A percentile compares a stretch with the other conserved stretches of the same genome.
phyloP scores from a whole-genome alignment of 192 early-diverging fungal species.

The Podochytrium sp. region DNA sequence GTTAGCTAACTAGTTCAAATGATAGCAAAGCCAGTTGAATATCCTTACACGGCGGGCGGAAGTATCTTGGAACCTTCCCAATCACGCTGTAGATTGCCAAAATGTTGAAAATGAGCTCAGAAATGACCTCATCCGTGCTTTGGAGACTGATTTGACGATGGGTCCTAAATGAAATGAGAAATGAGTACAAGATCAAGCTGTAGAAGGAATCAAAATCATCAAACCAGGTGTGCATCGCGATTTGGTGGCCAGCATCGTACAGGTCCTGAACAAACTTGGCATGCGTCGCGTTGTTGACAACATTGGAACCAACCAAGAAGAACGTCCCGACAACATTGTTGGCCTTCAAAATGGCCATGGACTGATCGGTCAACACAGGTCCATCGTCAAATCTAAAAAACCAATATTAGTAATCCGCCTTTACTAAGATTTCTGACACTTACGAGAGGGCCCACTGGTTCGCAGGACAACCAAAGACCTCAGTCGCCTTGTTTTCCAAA shows the following conservation, averaged over 20 bases:
- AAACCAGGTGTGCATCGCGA: slow-evolving; percentile 35
- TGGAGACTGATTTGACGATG: slow-evolving; percentile 15
- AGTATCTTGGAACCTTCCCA: slow-evolving; percentile 55
- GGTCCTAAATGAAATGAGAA: not conserved
- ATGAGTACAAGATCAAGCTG: not conserved
- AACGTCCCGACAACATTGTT: slow-evolving; percentile 50
- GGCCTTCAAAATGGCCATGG: not conserved
- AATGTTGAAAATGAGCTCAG: slow-evolving; percentile 28
- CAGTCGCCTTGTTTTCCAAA: slow-evolving; percentile 22
- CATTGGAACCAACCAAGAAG: slow-evolving; percentile 58
- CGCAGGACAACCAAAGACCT: slow-evolving; percentile 3
- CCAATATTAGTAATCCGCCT: not conserved
- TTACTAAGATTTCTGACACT: not conserved
- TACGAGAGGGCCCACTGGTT: slow-evolving; percentile 22
- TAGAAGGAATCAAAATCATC: not conserved
- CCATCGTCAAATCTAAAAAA: slow-evolving; percentile 31
- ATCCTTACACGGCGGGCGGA: slow-evolving; percentile 69
- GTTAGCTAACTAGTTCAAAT: not conserved
- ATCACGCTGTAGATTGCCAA: slow-evolving; percentile 30
- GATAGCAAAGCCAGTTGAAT: not conserved
- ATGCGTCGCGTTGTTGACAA: slow-evolving; percentile 35
- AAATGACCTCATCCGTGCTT: slow-evolving; percentile 23
- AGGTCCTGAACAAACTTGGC: slow-evolving; percentile 51
- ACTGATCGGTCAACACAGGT: slow-evolving; percentile 4
- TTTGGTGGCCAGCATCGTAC: slow-evolving; percentile 57